Conservation (phyloP, 2,329 filamentous ascomycete species). For the Metarhizium robertsii region DNA sequence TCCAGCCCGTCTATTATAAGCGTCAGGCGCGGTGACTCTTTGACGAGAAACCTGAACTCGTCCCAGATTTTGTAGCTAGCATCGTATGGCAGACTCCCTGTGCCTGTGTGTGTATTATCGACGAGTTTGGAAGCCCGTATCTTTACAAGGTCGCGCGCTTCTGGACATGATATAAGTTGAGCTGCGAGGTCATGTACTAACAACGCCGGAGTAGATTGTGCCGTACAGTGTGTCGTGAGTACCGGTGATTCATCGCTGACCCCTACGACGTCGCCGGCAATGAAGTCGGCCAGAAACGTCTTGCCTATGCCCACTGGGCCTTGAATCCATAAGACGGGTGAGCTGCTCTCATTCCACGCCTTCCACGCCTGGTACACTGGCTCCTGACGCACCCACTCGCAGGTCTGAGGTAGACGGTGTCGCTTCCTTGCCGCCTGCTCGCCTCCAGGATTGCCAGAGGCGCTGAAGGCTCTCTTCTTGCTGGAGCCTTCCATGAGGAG, state of each 20-base stretch:
- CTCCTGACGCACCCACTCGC: background rate
- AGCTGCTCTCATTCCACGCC: background rate
- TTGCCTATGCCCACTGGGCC: background rate
- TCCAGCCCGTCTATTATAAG: background rate
- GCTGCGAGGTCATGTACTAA: background rate
- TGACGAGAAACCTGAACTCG: background rate
- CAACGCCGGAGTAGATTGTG: background rate
- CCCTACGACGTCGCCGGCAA: background rate
- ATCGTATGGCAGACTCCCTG: background rate
- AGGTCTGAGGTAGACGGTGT: background rate
- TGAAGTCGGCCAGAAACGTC: background rate
- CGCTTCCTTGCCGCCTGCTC: background rate
- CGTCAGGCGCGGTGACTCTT: background rate
- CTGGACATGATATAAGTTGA: background rate
- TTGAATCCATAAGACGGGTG: background rate
- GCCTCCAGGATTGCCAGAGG: background rate
- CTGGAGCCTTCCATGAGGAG: background rate
- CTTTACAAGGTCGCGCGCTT: background rate
- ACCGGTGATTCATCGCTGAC: background rate
- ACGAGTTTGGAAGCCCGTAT: background rate
- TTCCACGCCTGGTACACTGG: background rate
- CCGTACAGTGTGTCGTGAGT: background rate
- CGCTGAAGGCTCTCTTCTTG: background rate
- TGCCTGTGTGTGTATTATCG: background rate
- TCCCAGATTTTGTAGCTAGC: background rate